phyloP scores from a whole-genome alignment of 257 asterid species.

The Lycium ferocissimum region DNA sequence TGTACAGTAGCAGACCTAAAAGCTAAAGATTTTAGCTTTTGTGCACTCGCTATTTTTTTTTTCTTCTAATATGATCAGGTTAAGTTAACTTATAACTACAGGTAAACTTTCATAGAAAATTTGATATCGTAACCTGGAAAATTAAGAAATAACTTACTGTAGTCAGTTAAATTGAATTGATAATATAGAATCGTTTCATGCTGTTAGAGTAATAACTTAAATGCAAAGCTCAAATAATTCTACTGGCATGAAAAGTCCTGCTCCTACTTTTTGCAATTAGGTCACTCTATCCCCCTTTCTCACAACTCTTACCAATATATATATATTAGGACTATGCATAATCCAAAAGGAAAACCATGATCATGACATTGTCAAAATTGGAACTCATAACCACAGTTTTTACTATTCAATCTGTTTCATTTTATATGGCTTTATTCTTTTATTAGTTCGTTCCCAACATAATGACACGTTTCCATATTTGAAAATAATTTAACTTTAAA shows the following conservation, averaged over 20 bases:
- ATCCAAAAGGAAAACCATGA: background rate
- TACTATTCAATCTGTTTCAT: background rate
- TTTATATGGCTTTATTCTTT: background rate
- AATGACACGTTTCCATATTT: background rate
- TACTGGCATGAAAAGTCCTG: background rate
- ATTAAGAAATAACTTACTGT: too few relatives aligned
- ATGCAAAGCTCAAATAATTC: background rate
- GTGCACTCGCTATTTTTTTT: too few relatives aligned
- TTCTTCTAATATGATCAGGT: too few relatives aligned
- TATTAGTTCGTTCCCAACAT: background rate
- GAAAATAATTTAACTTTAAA: background rate
- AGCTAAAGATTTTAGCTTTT: background rate
- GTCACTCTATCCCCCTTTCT: background rate
- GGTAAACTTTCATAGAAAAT: too few relatives aligned
- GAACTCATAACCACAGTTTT: background rate
- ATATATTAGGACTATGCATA: too few relatives aligned
- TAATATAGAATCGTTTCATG: background rate
- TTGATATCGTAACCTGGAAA: too few relatives aligned
- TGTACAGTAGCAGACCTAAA: background rate
- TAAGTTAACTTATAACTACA: too few relatives aligned
- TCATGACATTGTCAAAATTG: background rate
- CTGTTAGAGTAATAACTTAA: background rate
- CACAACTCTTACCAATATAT: background rate
- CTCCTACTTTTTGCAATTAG: background rate
- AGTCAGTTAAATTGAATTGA: background rate